A percentile compares a stretch with the other conserved stretches of the same genome.
Conservation (phyloP, 257 asterid genomes). For the Lavandula angustifolia region DNA sequence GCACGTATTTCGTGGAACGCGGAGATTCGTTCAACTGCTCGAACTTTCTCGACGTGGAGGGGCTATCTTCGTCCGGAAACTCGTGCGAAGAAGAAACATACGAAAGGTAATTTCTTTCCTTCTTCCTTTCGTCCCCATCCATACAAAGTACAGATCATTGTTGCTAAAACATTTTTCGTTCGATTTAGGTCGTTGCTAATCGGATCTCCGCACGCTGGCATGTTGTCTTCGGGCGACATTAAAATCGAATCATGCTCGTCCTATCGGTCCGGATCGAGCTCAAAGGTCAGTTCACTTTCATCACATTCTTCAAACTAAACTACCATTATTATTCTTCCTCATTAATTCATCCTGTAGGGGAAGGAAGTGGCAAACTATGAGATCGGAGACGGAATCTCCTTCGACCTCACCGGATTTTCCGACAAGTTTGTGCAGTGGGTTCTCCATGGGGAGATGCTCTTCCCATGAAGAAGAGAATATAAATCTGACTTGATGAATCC, state of each 20-base stretch:
- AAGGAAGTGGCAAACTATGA: constrained; percentile 46
- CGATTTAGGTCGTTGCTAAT: constrained; percentile 63
- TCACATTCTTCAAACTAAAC: constrained; percentile 4
- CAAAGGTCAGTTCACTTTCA: constrained; percentile 54
- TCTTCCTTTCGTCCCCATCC: too few species aligned
- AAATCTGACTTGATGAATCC: constrained; percentile 33
- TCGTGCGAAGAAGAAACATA: constrained; percentile 85
- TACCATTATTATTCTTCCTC: too few species aligned
- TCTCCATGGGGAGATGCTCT: constrained; percentile 49
- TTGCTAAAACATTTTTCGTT: constrained; percentile 7
- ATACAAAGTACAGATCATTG: too few species aligned
- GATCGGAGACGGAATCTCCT: constrained; percentile 33
- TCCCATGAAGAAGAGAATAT: constrained; percentile 41
- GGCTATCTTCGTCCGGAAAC: constrained; percentile 90
- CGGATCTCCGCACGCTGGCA: constrained; percentile 46
- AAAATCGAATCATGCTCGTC: constrained; percentile 48
- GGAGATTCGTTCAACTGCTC: constrained; percentile 62
- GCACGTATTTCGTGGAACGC: constrained; percentile 41
- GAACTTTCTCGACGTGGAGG: constrained; percentile 73
- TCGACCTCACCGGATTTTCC: constrained; percentile 44
- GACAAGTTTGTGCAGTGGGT: constrained; percentile 77
- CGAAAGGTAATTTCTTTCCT: constrained; percentile 53
- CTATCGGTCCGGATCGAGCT: constrained; percentile 44
- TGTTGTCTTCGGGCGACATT: constrained; percentile 47
- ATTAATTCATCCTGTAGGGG: constrained; percentile 24